Evolutionary conservation across 1,284 basidiomycete genomes (phyloP).

Genomic region (Pseudozyma sp.): DNA sequence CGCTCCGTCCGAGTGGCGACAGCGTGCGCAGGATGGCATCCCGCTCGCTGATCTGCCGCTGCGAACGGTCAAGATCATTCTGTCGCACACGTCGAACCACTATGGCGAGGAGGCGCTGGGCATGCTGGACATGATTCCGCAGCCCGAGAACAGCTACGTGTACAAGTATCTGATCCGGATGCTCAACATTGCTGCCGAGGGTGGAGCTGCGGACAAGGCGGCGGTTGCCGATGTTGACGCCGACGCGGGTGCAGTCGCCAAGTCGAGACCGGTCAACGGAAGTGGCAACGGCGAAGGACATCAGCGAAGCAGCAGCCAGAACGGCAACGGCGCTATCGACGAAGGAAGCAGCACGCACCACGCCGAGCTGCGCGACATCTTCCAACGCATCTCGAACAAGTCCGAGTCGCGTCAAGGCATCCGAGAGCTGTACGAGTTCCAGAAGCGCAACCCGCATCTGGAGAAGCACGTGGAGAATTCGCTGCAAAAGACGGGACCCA

Average conservation of each 20-base stretch:
- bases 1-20: conserved; percentile 94
- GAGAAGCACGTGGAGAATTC: conserved; percentile 77
- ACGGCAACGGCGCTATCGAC: conserved; percentile 69
- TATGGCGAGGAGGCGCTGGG: conserved; percentile 60
- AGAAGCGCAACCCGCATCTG: conserved; percentile 91
- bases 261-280: conserved; percentile 18
- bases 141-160: conserved; percentile 63
- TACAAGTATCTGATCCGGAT: conserved; percentile 64
- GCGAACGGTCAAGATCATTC: conserved; percentile 83
- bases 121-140: conserved; percentile 58
- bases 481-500: conserved; percentile 70
- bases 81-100: conserved; percentile 69
- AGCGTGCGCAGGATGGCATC: conserved; percentile 86
- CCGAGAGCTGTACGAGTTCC: conserved; percentile 92
- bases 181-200: conserved; percentile 51
- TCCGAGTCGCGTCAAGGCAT: conserved; percentile 88
- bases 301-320: conserved; percentile 73
- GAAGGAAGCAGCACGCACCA: conserved; percentile 75
- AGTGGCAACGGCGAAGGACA: conserved; percentile 68
- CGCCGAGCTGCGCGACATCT: conserved; percentile 82
- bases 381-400: conserved; percentile 84
- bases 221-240: conserved; percentile 70
- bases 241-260: conserved; percentile 73
- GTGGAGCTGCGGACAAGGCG: conserved; percentile 27
- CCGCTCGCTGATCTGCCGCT: conserved; percentile 97